Evolutionary conservation across 1,284 basidiomycete species (phyloP), one percentile per base, ranked within the genome.

Genomic region (Trametes pubescens): DNA sequence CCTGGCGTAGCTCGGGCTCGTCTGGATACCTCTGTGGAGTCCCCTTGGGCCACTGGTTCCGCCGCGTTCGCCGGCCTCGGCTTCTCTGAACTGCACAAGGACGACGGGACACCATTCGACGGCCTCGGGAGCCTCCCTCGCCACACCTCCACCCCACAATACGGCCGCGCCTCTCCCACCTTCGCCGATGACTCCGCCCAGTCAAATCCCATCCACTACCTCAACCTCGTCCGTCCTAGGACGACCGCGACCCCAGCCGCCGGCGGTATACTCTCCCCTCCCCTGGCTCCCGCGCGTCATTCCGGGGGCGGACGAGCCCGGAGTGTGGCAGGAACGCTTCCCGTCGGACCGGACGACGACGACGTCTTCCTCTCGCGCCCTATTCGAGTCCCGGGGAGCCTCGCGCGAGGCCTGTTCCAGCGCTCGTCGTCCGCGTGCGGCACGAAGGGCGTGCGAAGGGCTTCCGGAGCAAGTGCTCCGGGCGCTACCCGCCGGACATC

Each of bases 51-150:
- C 14, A 5, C 5, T 48, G n/a, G 43, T 10, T 37, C 59, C 5
- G 21, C 58, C 22, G 43, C 44, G 8, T 37, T 35, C 14, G 59
- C 71, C 46, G 74, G 74, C 11, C 67, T 75, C 11, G 74, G 74
- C 8, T 64, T 75, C 65, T 57, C 57, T 1, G 69, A 65, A 4
- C 51, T 74, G 51, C 46, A 65, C 38, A 65, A 71, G 35, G 61
- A 63, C 29, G 69, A 73, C 51, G 73, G 71, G 14, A 62, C 69
- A 1, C 59, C 65, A 0, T 73, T 73, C 59, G 67, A 72, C 38
- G 72, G 70, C 4, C 66, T 72, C n/a, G 71, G 74, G 14, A 43
- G 57, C 16, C 70, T 72, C 26, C 62, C 69, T 4, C 64, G 65
- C 48, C 55, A 34, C 10, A 62, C 55, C 4, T 61, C 60, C 0